Percentiles rank a stretch among this genome's conserved stretches.
phyloP scores from a whole-genome alignment of 1,284 basidiomycete species.

The Cryptococcus sp. region DNA sequence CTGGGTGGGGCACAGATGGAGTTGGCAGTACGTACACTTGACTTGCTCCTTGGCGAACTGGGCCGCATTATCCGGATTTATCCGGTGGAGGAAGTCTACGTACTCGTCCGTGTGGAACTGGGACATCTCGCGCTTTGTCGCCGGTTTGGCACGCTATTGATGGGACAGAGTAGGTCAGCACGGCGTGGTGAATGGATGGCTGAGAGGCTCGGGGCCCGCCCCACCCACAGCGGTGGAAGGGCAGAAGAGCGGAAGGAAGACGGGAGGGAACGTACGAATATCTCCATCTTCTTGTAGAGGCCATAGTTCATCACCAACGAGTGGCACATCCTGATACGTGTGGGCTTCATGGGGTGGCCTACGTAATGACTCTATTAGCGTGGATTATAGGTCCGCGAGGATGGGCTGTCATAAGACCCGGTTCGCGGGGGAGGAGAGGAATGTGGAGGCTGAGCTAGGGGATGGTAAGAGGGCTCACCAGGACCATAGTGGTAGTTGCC shows the following conservation, averaged over 20 bases:
- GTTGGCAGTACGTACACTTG: constrained; percentile 66
- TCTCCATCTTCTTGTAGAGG: constrained; percentile 95
- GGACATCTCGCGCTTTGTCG: constrained; percentile 96
- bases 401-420: background rate
- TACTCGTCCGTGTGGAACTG: constrained; percentile 94
- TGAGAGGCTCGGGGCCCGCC: no score
- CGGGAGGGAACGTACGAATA: constrained; percentile 60
- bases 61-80: constrained; percentile 80
- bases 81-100: constrained; percentile 79
- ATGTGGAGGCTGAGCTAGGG: background rate
- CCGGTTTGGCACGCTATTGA: constrained; percentile 89
- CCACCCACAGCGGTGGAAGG: background rate
- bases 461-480: constrained; percentile 56
- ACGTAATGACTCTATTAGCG: background rate
- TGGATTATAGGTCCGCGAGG: background rate
- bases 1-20: background rate
- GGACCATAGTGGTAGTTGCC: constrained; percentile 98
- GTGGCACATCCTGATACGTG: constrained; percentile 98
- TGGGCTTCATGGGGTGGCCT: constrained; percentile 78
- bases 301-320: constrained; percentile 99
- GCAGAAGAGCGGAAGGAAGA: background rate
- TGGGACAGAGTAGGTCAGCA: background rate
- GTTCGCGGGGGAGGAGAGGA: background rate
- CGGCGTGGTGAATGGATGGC: background rate
- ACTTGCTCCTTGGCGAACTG: constrained; percentile 91